Conservation (phyloP, 1,284 basidiomycete genomes). For the Boletellus sp. region DNA sequence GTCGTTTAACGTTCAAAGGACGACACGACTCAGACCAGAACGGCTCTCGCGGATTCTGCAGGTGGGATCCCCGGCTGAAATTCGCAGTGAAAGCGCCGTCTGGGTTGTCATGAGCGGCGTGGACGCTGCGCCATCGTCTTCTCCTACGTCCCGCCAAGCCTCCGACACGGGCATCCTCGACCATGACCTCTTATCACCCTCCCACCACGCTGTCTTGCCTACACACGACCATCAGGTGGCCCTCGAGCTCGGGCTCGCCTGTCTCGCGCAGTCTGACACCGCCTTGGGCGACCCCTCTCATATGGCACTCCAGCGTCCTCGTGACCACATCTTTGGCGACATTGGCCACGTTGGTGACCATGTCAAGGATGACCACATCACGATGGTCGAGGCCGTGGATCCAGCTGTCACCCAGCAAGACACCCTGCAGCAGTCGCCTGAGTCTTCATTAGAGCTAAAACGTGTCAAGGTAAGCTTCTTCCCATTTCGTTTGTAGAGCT, state of each 20-base stretch:
- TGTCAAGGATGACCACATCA: slow-evolving; percentile 33
- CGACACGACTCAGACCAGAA: slow-evolving; percentile 19
- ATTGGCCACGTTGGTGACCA: slow-evolving; percentile 35
- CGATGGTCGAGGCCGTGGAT: slow-evolving; percentile 36
- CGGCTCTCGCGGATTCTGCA: slow-evolving; percentile 17
- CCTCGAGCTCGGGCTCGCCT: slow-evolving; percentile 30
- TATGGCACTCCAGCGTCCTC: slow-evolving; percentile 31
- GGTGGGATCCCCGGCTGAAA: slow-evolving; percentile 25
- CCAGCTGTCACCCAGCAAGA: slow-evolving; percentile 36
- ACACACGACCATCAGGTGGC: slow-evolving; percentile 29
- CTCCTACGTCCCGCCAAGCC: slow-evolving; percentile 30
- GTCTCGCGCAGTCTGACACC: slow-evolving; percentile 28
- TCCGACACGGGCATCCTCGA: slow-evolving; percentile 30
- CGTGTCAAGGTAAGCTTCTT: slow-evolving; percentile 40
- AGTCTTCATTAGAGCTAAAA: slow-evolving; percentile 37
- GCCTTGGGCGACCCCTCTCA: slow-evolving; percentile 26
- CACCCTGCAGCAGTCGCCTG: slow-evolving; percentile 33
- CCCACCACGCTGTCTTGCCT: slow-evolving; percentile 28
- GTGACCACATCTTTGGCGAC: slow-evolving; percentile 35
- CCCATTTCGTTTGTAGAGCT: slow-evolving; percentile 15
- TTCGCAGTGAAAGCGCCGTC: slow-evolving; percentile 21
- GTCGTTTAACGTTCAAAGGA: slow-evolving; percentile 29
- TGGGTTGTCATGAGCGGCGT: slow-evolving; percentile 34
- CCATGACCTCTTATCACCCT: slow-evolving; percentile 34
- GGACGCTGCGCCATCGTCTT: slow-evolving; percentile 25